Evolutionary conservation across 2,329 filamentous ascomycete genomes (phyloP), one percentile per base, ranked within the genome.

Genomic region (Curvularia hawaiiensis): DNA sequence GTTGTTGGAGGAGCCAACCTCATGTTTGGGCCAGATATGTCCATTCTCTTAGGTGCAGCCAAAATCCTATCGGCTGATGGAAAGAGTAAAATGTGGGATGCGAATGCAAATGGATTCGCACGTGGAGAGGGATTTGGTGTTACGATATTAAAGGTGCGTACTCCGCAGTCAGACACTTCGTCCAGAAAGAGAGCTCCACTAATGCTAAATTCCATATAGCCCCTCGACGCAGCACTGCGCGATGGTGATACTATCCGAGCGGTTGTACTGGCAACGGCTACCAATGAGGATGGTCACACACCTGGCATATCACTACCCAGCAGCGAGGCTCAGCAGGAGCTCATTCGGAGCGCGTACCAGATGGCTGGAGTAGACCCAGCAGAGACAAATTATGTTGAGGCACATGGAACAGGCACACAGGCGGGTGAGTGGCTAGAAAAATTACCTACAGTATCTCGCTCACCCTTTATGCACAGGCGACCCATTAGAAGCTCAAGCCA

Each of bases 301-400:
- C 72, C 68, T n/a, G 84, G 84, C 0, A 82, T 87, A 56, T 86
- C 84, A 0, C 78, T 84, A 69, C 85, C 85, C 0, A 85, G 83
- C 78, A 11, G 75, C 81, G 86, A 66, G 82, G 74, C 79, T 1
- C 80, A 82, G 60, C 61, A 66, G 46, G 47, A 52, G 1, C 56
- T 73, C 8, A 68, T 71, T 7, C 58, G 66, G 1, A 58, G 59
- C 3, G 64, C 68, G 10, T 72, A 73, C 22, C 50, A 52, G 5
- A 59, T 61, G 7, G 66, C 52, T 1, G 69, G 64, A 2, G 62
- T 74, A 54, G 60, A 71, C 52, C 67, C 66, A 12, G 45, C 50
- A 8, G 61, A 67, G 24, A 72, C 69, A 5, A 65, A 59, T 4
- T 74, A 72, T 14, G 62, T 74, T 5, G 71, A 74, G 39, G 70